phyloP scores from a whole-genome alignment of 768 basidiomycete genomes.

The Tylopilus felleus region DNA sequence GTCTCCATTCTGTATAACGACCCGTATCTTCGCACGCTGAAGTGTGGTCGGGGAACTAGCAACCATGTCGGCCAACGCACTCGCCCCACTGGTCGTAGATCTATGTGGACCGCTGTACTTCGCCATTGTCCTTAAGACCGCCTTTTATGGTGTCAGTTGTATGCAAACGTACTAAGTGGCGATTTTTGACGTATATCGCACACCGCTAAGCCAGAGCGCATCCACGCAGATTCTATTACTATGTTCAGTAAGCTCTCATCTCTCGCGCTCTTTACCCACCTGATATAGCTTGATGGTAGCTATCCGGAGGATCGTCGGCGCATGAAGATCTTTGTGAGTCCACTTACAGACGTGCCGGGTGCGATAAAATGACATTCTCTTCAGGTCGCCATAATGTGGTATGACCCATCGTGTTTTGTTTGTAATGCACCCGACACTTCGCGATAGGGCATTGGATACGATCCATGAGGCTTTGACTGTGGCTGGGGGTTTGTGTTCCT shows the following conservation, averaged over 20 bases:
- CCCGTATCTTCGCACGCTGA: neutral
- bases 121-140: neutral
- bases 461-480: conserved; percentile 6
- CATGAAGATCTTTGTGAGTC: conserved; percentile 5
- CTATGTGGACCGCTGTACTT: neutral
- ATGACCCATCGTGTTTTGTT: neutral
- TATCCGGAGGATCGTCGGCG: neutral
- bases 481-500: conserved; percentile 6
- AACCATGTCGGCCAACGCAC: neutral
- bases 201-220: neutral
- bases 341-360: too few species aligned
- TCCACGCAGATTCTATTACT: conserved; percentile 8
- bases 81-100: neutral
- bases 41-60: neutral
- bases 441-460: conserved; percentile 8
- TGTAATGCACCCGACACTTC: neutral
- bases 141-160: conserved; percentile 4
- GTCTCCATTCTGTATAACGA: neutral
- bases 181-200: too few species aligned
- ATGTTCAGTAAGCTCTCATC: neutral
- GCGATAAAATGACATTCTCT: neutral
- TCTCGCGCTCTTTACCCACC: neutral
- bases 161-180: conserved; percentile 15
- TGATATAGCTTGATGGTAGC: neutral
- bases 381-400: conserved; percentile 15